Evolutionary conservation across 495 filamentous ascomycete species (phyloP).

Genomic region (Penicillium fimorum): DNA sequence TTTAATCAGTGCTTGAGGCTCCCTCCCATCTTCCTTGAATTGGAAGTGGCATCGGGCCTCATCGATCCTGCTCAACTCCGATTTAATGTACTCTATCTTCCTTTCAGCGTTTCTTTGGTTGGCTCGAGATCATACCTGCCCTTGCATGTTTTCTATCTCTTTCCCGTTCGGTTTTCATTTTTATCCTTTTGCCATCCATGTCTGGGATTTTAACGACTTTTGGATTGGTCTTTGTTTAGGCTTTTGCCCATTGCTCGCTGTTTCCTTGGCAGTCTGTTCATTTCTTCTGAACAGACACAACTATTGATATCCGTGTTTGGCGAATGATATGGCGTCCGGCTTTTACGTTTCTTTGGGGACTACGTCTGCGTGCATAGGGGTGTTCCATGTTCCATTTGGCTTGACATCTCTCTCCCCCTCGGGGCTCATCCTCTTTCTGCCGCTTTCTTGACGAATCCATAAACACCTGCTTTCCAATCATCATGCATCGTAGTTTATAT

Average conservation of each 20-base stretch:
- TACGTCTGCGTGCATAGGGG: conserved; percentile 30
- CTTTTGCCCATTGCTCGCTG: conserved; percentile 17
- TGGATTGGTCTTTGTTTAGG: conserved; percentile 20
- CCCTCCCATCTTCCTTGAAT: conserved; percentile 4
- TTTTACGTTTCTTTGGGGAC: conserved; percentile 23
- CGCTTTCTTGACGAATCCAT: conserved; percentile 32
- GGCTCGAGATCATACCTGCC: conserved; percentile 25
- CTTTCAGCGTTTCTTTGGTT: conserved; percentile 36
- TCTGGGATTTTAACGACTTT: conserved; percentile 29
- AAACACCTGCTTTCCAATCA: conserved; percentile 17
- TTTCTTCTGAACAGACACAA: conserved; percentile 19
- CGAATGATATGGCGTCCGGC: conserved; percentile 41
- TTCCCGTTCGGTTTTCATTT: conserved; percentile 12
- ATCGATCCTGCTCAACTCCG: conserved; percentile 21
- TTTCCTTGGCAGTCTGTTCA: conserved; percentile 17
- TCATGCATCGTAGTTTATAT: conserved; percentile 5
- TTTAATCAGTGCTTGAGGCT: conserved; percentile 21
- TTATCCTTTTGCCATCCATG: conserved; percentile 16
- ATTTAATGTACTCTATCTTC: conserved; percentile 38
- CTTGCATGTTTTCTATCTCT: conserved; percentile 17
- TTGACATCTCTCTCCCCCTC: conserved; percentile 18
- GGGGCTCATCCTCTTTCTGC: conserved; percentile 24
- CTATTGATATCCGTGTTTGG: conserved; percentile 47
- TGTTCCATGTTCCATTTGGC: conserved; percentile 17
- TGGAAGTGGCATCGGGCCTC: conserved; percentile 13